These are phyloP conservation scores for Cornus suecica DNA, from an alignment of 148 eudicot genomes.

Conservation along the genomic window DNA sequence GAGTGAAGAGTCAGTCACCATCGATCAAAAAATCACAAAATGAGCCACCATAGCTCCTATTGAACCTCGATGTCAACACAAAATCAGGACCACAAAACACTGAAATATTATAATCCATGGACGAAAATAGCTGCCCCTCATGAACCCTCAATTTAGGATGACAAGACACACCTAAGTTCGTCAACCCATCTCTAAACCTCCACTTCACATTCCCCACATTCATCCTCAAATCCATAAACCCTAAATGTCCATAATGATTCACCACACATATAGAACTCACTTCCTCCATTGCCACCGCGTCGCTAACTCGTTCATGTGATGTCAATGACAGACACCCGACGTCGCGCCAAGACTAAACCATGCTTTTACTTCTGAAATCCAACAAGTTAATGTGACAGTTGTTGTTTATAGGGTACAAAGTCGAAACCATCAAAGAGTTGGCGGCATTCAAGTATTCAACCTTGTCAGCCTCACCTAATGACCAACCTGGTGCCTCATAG, in stretches of 20 bases:
- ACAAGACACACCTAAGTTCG: conserved; percentile 73
- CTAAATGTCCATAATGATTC: conserved; percentile 79
- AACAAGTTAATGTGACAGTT: conserved; percentile 88
- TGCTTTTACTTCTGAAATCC: conserved; percentile 44
- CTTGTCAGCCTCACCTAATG: conserved; percentile 82
- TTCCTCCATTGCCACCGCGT: conserved; percentile 75
- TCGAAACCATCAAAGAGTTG: conserved; percentile 68
- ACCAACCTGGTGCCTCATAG: conserved; percentile 79
- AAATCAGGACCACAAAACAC: conserved; percentile 87
- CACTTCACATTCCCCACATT: conserved; percentile 51
- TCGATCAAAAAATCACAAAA: conserved; percentile 86
- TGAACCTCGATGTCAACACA: conserved; percentile 75
- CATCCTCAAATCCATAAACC: conserved; percentile 80
- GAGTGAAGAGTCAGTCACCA: conserved; percentile 80
- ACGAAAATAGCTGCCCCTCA: conserved; percentile 69
- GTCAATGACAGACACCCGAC: conserved; percentile 32
- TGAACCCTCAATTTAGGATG: conserved; percentile 75
- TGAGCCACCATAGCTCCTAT: conserved; percentile 64
- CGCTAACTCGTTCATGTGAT: conserved; percentile 70
- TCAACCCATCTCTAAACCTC: conserved; percentile 67
- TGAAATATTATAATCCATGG: conserved; percentile 75
- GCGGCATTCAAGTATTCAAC: conserved; percentile 65
- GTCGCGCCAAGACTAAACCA: conserved; percentile 91
- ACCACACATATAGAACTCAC: conserved; percentile 64
- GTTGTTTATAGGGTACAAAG: conserved; percentile 76